Percentiles rank a stretch among this genome's conserved stretches.
phyloP scores from a whole-genome alignment of 441 rosid genomes.

The Arabidopsis lyrata region DNA sequence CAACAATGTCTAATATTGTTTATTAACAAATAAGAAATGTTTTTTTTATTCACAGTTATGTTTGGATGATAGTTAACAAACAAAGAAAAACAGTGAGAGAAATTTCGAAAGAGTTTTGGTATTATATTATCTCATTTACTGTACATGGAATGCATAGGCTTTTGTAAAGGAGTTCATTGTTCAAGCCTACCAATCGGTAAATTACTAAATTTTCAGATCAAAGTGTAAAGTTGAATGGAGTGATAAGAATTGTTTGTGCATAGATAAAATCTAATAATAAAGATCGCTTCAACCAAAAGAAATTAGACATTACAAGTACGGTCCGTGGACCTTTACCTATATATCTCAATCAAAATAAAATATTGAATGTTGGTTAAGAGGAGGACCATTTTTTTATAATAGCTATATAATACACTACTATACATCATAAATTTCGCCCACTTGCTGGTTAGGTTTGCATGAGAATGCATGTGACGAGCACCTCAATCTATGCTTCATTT shows the following conservation, averaged over 20 bases:
- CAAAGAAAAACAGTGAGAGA: background rate
- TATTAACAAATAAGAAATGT: background rate
- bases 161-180: slow-evolving; percentile 1
- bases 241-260: background rate
- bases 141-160: background rate
- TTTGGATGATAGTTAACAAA: background rate
- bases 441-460: slow-evolving; percentile 47
- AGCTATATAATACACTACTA: background rate
- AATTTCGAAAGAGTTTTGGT: background rate
- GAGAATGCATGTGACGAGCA: slow-evolving; percentile 47
- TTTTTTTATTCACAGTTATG: background rate
- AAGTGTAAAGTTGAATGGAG: background rate
- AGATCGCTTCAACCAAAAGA: background rate
- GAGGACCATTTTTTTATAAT: slow-evolving; percentile 12
- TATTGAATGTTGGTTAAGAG: slow-evolving; percentile 23
- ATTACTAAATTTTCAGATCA: background rate
- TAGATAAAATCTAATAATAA: background rate
- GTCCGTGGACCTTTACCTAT: slow-evolving; percentile 42
- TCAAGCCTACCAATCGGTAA: slow-evolving; percentile 1
- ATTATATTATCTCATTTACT: background rate
- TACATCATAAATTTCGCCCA: slow-evolving; percentile 29
- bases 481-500: slow-evolving; percentile 42
- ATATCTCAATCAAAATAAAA: slow-evolving; percentile 6
- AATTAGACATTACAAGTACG: slow-evolving; percentile 35
- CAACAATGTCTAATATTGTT: background rate